These are phyloP conservation scores for Cryptococcus sp. DNA, from an alignment of 1,284 basidiomycete species.

Conservation along the genomic window DNA sequence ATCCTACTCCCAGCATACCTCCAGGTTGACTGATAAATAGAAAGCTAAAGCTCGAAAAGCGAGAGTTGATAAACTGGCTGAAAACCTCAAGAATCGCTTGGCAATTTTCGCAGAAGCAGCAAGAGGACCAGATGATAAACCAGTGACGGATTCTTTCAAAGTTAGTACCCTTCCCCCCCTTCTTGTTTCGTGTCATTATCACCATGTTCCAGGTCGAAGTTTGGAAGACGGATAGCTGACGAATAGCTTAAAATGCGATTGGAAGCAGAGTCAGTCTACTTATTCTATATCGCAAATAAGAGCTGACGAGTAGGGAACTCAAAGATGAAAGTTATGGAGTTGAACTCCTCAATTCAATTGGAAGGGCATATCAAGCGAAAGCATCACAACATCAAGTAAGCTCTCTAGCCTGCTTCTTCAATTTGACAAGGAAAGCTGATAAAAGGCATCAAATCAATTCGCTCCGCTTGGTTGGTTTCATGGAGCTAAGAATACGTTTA, in stretches of 20 bases:
- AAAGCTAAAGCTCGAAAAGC: constrained; percentile 75
- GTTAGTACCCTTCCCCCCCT: constrained; percentile 13
- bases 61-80: constrained; percentile 75
- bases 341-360: constrained; percentile 86
- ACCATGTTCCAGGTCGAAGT: too few relatives aligned
- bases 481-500: constrained; percentile 88
- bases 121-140: constrained; percentile 61
- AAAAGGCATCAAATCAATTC: constrained; percentile 58
- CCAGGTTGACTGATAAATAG: constrained; percentile 46
- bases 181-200: too few relatives aligned
- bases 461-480: constrained; percentile 70
- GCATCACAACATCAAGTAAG: constrained; percentile 54
- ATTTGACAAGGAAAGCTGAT: neutral
- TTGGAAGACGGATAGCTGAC: neutral
- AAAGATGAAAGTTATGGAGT: constrained; percentile 88
- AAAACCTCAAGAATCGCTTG: constrained; percentile 79
- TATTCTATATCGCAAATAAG: neutral
- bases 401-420: neutral
- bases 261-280: constrained; percentile 67
- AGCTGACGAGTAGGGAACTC: constrained; percentile 58
- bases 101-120: constrained; percentile 90
- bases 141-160: constrained; percentile 52
- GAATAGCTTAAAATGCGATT: constrained; percentile 63
- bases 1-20: neutral
- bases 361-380: constrained; percentile 82